phyloP scores from a whole-genome alignment of 352 stramenopile genomes.

The Phytopythium vexans region DNA sequence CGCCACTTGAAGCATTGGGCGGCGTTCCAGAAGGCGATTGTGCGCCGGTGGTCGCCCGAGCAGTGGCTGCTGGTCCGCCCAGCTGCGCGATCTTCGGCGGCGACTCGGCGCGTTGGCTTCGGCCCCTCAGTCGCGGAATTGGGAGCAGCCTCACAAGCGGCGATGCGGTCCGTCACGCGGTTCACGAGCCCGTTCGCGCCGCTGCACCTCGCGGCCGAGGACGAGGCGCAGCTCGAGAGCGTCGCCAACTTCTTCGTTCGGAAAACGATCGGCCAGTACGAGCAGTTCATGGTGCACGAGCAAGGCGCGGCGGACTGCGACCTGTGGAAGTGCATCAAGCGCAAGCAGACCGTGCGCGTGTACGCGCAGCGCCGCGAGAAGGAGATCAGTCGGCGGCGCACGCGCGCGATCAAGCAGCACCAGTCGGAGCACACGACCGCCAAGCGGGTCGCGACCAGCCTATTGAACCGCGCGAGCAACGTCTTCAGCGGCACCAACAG shows the following conservation, averaged over 20 bases:
- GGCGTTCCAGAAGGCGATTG: too few relatives aligned
- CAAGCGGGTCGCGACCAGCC: conserved; percentile 16
- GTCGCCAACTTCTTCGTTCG: conserved; percentile 43
- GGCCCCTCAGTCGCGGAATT: too few relatives aligned
- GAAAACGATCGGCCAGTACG: conserved; percentile 49
- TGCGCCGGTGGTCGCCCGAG: too few relatives aligned
- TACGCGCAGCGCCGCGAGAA: conserved; percentile 38
- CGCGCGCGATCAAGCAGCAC: conserved; percentile 11
- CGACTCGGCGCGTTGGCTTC: too few relatives aligned
- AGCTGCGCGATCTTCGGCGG: too few relatives aligned
- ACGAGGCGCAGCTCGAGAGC: conserved; percentile 34
- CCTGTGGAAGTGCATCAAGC: conserved; percentile 50
- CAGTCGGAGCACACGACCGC: conserved; percentile 14
- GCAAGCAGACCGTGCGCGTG: conserved; percentile 42
- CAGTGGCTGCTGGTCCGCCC: too few relatives aligned
- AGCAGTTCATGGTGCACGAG: conserved; percentile 40
- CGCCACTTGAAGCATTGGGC: too few relatives aligned
- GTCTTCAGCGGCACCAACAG: conserved; percentile 25
- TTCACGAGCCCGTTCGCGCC: conserved; percentile 50
- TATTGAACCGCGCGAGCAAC: conserved; percentile 12
- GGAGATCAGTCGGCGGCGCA: conserved; percentile 27
- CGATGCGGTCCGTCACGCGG: conserved; percentile 7
- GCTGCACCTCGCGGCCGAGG: conserved; percentile 30
- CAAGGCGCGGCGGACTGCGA: conserved; percentile 34
- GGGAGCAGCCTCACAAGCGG: too few relatives aligned